These are phyloP conservation scores for Trapa incisa DNA, from an alignment of 345 rosid species.

Conservation along the genomic window DNA sequence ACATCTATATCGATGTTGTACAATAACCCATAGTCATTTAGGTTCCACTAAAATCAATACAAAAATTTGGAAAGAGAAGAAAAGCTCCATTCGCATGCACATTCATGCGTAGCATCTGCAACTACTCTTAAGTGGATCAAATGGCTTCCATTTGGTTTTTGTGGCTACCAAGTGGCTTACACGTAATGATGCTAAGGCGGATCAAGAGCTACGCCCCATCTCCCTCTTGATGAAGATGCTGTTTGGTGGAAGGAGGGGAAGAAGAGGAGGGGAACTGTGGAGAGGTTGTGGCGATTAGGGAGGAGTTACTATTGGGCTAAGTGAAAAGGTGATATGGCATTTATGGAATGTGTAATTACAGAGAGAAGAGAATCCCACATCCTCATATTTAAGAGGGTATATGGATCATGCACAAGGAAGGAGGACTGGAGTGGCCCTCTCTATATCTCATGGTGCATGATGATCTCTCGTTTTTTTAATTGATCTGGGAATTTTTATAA, in stretches of 20 bases:
- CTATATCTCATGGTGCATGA: not conserved
- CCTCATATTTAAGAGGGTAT: not conserved
- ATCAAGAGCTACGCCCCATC: not conserved
- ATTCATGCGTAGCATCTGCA: not conserved
- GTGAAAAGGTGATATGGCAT: conserved; percentile 64
- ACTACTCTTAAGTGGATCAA: not conserved
- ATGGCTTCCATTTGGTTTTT: not conserved
- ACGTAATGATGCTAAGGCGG: not conserved
- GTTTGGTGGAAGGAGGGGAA: not conserved
- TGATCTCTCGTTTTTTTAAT: too few species aligned
- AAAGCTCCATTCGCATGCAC: not conserved
- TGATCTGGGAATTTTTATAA: too few species aligned
- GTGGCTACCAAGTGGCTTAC: not conserved
- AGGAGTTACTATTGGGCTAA: conserved; percentile 61
- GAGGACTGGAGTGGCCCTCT: not conserved
- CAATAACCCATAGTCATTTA: too few species aligned
- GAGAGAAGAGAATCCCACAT: conserved; percentile 6
- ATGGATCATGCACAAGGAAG: not conserved
- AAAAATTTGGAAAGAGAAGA: not conserved
- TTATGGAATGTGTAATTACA: conserved; percentile 39
- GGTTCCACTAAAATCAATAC: not conserved
- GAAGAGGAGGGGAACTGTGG: conserved; percentile 12
- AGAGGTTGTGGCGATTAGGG: conserved; percentile 27
- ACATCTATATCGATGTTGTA: too few species aligned
- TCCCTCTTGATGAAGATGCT: not conserved